Conservation (phyloP, 225 moss, liverwort and hornwort species). For the Takakia lepidozioides region DNA sequence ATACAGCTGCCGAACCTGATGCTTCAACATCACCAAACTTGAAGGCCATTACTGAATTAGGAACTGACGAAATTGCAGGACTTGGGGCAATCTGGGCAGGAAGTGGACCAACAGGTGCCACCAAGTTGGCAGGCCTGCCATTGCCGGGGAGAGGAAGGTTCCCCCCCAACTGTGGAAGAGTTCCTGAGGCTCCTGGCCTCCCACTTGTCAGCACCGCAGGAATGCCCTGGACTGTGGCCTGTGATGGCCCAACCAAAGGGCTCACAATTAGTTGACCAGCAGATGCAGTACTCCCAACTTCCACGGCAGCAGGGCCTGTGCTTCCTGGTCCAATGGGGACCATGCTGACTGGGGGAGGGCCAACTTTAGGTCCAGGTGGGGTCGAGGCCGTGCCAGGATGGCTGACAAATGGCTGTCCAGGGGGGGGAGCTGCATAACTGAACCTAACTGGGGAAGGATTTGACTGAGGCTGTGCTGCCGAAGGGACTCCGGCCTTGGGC, state of each 20-base stretch:
- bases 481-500: conserved; percentile 40
- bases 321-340: conserved; percentile 22
- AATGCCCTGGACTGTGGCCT: conserved; percentile 25
- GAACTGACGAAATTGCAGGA: conserved; percentile 33
- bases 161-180: conserved; percentile 28
- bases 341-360: conserved; percentile 19
- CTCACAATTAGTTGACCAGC: no score
- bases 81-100: no score
- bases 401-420: conserved; percentile 31
- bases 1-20: conserved; percentile 40
- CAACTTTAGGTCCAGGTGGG: conserved; percentile 32
- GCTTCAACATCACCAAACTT: conserved; percentile 94
- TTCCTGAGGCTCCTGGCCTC: conserved; percentile 11
- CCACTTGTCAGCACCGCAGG: conserved; percentile 26
- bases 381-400: conserved; percentile 35
- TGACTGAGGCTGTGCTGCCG: conserved; percentile 33
- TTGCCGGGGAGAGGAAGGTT: conserved; percentile 24
- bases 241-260: no score
- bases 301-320: conserved; percentile 20
- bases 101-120: conserved; percentile 24
- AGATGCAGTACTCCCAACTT: conserved; percentile 23
- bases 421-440: conserved; percentile 13
- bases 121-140: conserved; percentile 45
- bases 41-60: conserved; percentile 34
- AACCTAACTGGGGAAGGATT: conserved; percentile 50